A percentile compares a stretch with the other conserved stretches of the same genome.
These are phyloP conservation scores for Capsicum baccatum DNA, from an alignment of 257 asterid genomes.

Conservation along the genomic window DNA sequence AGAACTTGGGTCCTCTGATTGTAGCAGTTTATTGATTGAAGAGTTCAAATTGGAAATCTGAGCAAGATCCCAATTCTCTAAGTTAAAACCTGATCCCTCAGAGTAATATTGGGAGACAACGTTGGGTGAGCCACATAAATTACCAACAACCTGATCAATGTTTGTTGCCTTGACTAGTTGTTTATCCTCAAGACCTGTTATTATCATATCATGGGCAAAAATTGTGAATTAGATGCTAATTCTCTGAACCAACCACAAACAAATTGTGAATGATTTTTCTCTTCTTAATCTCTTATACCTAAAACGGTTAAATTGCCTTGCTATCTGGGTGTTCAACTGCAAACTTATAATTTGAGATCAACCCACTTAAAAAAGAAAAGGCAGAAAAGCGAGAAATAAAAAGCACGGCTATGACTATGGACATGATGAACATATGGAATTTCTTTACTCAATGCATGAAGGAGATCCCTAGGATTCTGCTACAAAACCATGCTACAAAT, in stretches of 20 bases:
- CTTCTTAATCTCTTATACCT: slow-evolving; percentile 9
- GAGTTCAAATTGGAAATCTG: slow-evolving; percentile 66
- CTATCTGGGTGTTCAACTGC: slow-evolving; percentile 13
- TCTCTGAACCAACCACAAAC: neutral
- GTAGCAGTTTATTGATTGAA: slow-evolving; percentile 65
- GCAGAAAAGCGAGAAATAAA: neutral
- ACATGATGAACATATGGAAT: neutral
- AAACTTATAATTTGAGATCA: neutral
- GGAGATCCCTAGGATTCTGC: slow-evolving; percentile 18
- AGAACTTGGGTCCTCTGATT: slow-evolving; percentile 56
- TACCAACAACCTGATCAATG: slow-evolving; percentile 49
- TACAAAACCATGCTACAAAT: slow-evolving; percentile 1
- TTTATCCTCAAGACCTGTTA: slow-evolving; percentile 82
- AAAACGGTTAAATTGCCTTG: neutral
- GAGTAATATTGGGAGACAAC: slow-evolving; percentile 50
- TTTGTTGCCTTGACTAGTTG: slow-evolving; percentile 50
- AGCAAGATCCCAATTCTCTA: slow-evolving; percentile 69
- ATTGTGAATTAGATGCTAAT: slow-evolving; percentile 11
- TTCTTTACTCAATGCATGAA: neutral
- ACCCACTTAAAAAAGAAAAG: slow-evolving; percentile 3
- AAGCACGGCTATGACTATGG: neutral
- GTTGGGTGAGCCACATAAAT: slow-evolving; percentile 59
- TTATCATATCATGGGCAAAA: slow-evolving; percentile 27
- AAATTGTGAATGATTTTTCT: neutral
- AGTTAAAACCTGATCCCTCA: slow-evolving; percentile 60